Evolutionary conservation across 2,329 filamentous ascomycete genomes (phyloP).

Genomic region (Cladosporium sphaerospermum): DNA sequence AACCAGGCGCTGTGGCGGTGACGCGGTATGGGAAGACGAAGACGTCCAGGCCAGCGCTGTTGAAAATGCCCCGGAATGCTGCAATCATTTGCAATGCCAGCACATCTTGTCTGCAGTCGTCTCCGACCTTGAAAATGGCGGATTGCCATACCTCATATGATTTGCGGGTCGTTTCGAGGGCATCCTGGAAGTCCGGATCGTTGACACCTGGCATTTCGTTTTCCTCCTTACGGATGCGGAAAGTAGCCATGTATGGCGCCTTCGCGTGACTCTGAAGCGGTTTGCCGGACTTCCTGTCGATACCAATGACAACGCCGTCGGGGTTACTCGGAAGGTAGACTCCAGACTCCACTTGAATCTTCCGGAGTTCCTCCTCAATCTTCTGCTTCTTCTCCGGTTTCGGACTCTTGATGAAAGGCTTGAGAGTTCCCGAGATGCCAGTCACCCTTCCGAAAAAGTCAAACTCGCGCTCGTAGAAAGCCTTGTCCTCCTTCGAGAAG

Average conservation of each 20-base stretch:
- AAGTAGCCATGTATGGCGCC: conserved; percentile 97
- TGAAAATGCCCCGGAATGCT: conserved; percentile 94
- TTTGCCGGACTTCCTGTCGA: conserved; percentile 96
- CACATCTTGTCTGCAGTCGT: conserved; percentile 96
- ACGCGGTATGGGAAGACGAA: conserved; percentile 97
- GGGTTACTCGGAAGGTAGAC: conserved; percentile 97
- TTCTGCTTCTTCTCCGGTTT: conserved; percentile 99
- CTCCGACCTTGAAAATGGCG: conserved; percentile 98
- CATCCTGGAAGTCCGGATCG: not conserved
- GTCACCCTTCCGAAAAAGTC: conserved; percentile 98
- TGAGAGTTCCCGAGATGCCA: conserved; percentile 87
- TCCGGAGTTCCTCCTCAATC: conserved; percentile 95
- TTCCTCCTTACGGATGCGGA: conserved; percentile 83
- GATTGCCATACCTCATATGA: conserved; percentile 97
- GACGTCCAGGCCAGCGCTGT: conserved; percentile 87
- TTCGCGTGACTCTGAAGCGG: conserved; percentile 97
- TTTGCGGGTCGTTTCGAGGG: conserved; percentile 17
- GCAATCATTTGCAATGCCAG: conserved; percentile 96
- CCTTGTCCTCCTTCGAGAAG: conserved; percentile 71
- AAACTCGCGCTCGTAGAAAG: conserved; percentile 92
- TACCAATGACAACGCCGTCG: conserved; percentile 93
- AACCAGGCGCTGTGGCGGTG: conserved; percentile 92
- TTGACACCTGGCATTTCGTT: conserved; percentile 43
- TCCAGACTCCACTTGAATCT: conserved; percentile 93
- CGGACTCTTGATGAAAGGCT: conserved; percentile 81